A percentile compares a stretch with the other conserved stretches of the same genome.
Evolutionary conservation across 2,329 filamentous ascomycete genomes (phyloP).

Genomic region (Xylaria arbuscula): DNA sequence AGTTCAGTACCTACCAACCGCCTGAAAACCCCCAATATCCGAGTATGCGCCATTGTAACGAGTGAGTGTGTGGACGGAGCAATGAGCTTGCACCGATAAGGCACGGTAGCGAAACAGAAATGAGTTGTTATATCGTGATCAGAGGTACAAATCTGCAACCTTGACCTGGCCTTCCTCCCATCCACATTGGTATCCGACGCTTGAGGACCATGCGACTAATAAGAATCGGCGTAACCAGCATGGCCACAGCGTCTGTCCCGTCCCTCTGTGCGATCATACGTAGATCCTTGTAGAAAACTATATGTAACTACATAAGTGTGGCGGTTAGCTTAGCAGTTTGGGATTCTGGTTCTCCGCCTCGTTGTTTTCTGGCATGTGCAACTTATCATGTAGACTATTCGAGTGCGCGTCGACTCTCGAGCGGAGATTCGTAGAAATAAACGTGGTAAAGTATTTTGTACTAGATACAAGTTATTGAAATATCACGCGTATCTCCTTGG

Average conservation of each 20-base stretch:
- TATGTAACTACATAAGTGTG: not conserved
- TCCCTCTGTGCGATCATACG: slow-evolving; percentile 4
- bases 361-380: not conserved
- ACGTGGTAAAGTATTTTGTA: not conserved
- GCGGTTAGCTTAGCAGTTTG: not conserved
- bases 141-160: slow-evolving; percentile 8
- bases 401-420: not conserved
- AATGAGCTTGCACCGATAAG: slow-evolving; percentile 27
- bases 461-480: not conserved
- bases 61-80: not conserved
- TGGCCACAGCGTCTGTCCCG: slow-evolving; percentile 18
- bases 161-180: slow-evolving; percentile 14
- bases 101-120: slow-evolving; percentile 23
- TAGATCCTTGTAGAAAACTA: not conserved
- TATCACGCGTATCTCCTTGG: slow-evolving; percentile 2
- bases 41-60: not conserved
- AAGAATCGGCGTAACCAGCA: slow-evolving; percentile 19
- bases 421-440: not conserved
- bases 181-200: slow-evolving; percentile 22
- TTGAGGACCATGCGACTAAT: slow-evolving; percentile 22
- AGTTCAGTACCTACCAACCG: slow-evolving; percentile 6
- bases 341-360: not conserved
- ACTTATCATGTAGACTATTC: not conserved
- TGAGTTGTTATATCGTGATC: slow-evolving; percentile 3
- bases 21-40: slow-evolving; percentile 15